Percentiles rank a stretch among this genome's conserved stretches.
These are phyloP conservation scores for Penicillium paxilli DNA, from an alignment of 495 filamentous ascomycete species.

Conservation along the genomic window DNA sequence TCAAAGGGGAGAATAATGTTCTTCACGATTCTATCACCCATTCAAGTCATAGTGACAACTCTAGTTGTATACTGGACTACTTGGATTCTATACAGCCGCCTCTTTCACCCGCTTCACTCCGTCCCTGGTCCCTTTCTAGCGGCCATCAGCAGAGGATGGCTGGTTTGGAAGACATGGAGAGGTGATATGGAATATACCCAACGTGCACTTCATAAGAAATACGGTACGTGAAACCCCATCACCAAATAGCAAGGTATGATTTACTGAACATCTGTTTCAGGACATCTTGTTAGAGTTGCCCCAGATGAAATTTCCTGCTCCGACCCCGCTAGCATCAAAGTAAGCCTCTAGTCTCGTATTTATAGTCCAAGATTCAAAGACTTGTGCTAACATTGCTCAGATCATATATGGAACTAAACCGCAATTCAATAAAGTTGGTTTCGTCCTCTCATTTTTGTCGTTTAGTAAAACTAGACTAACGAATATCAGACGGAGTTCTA, in stretches of 20 bases:
- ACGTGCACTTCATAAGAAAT: conserved; percentile 14
- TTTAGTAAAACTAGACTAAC: not conserved
- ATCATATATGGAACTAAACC: conserved; percentile 32
- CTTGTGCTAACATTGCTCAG: too few relatives aligned
- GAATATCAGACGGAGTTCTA: not conserved
- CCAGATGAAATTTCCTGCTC: conserved; percentile 30
- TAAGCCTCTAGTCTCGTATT: not conserved
- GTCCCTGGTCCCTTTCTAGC: conserved; percentile 18
- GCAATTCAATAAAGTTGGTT: conserved; percentile 14
- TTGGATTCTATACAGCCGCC: conserved; percentile 18
- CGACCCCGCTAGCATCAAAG: conserved; percentile 24
- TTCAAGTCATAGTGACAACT: too few relatives aligned
- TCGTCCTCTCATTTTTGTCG: too few relatives aligned
- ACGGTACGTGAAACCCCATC: conserved; percentile 12
- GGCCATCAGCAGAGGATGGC: conserved; percentile 13
- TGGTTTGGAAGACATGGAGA: conserved; percentile 7
- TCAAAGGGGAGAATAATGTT: too few relatives aligned
- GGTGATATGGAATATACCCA: conserved; percentile 15
- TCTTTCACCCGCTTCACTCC: conserved; percentile 15
- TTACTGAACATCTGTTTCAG: conserved; percentile 3
- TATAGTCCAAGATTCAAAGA: too few relatives aligned
- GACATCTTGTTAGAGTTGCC: conserved; percentile 27
- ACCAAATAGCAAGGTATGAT: not conserved
- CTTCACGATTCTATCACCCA: too few relatives aligned
- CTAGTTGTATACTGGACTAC: conserved; percentile 15